Base-by-base conservation (phyloP, 352 stramenopile genomes). In the Globisporangium viniferum region DNA sequence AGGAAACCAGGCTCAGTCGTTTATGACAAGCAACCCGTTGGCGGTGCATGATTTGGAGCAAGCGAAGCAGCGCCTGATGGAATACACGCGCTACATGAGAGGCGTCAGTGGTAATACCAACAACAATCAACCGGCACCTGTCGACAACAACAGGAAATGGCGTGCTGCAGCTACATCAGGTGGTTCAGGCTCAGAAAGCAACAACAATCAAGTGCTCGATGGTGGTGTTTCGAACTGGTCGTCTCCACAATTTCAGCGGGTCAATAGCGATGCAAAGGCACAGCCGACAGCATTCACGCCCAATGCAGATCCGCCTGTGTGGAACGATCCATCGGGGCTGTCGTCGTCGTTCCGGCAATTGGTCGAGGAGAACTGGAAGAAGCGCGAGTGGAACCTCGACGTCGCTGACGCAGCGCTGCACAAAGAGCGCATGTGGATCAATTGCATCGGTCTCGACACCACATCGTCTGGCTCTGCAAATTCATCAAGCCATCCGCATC, bases 351-450 rank as follows among this genome's bases (percentile, higher is more conserved):
- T 92, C 33, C 62, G 84, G 5, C 69, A 80, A 36, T 71, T 90
- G 9, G 71, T 92, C 4, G 84, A 92, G 56, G 77, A 76, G 4
- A 84, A 90, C 41, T 92, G 82, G 84, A 56, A 77, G 55, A 70
- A 72, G 35, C 70, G 70, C 56, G 70, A 78, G 54, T 71, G 73
- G 56, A 36, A 57, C 58, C 8, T 66, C 15, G 62, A 60, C 2
- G 55, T 60, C 39, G 62, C 63, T 7, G 64, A 68, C 31, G 62
- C 69, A 0, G 64, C 66, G n/a, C 35, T 82, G 5, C 76, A 73
- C 53, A 77, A 76, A 24, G 76, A 86, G 57, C 76, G 79, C 49
- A 73, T 86, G 74, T 70, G 68, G 67, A 73, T 86, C 64, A 72
- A 74, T 66, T 79, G 73, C 46, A 59, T 82, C 33, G 79, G 79